A percentile compares a stretch with the other conserved stretches of the same genome.
Conservation (phyloP, 805 yeast genomes). For the Starmerella floricola region DNA sequence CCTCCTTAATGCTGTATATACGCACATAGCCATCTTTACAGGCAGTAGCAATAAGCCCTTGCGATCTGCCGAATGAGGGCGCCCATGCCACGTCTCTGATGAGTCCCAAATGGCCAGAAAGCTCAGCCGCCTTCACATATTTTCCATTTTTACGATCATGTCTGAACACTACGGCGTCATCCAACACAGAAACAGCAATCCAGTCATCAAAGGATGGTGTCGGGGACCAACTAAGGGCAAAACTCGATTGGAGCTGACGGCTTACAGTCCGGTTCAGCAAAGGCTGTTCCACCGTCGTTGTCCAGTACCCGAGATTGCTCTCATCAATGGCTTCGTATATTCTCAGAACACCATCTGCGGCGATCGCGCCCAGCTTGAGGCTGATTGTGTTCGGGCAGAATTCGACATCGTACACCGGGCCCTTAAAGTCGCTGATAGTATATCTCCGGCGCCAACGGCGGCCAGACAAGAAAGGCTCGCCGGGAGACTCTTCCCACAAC, state of each 20-base stretch:
- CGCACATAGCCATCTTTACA: constrained; percentile 90
- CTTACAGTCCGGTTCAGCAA: constrained; percentile 57
- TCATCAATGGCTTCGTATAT: constrained; percentile 85
- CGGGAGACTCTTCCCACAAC: constrained; percentile 82
- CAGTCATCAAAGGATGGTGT: constrained; percentile 72
- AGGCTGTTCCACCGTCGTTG: constrained; percentile 56
- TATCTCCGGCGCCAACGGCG: constrained; percentile 68
- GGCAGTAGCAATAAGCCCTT: constrained; percentile 84
- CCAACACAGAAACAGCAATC: constrained; percentile 71
- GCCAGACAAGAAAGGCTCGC: constrained; percentile 65
- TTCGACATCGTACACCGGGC: constrained; percentile 79
- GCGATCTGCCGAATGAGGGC: constrained; percentile 84
- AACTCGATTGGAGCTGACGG: constrained; percentile 70
- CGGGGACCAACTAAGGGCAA: constrained; percentile 83
- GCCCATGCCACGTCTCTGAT: constrained; percentile 93
- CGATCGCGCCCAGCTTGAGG: constrained; percentile 70
- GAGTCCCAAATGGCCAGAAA: constrained; percentile 77
- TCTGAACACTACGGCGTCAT: constrained; percentile 67
- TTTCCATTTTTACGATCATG: constrained; percentile 37
- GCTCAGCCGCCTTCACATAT: constrained; percentile 37
- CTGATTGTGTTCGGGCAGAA: constrained; percentile 83
- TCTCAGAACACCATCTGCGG: constrained; percentile 75
- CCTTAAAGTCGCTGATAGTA: constrained; percentile 73
- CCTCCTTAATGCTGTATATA: constrained; percentile 50
- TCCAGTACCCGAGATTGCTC: constrained; percentile 74